These are phyloP conservation scores for Beauveria medogensis DNA, from an alignment of 2,329 filamentous ascomycete species.

Conservation along the genomic window DNA sequence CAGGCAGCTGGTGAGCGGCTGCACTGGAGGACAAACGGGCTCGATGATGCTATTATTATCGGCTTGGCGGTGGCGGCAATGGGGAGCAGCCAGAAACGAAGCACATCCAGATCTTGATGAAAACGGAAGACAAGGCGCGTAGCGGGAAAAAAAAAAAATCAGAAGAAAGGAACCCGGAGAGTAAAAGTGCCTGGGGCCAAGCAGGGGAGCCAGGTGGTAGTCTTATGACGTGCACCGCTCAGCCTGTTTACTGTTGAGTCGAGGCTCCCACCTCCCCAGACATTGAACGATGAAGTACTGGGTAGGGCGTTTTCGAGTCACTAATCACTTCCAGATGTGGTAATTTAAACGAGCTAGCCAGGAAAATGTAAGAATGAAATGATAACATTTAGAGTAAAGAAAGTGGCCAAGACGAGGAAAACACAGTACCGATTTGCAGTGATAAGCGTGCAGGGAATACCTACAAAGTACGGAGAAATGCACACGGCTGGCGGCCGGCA, in stretches of 20 bases:
- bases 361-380: background rate
- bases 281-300: background rate
- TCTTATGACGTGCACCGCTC: conserved; percentile 10
- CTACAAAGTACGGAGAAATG: background rate
- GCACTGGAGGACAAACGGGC: background rate
- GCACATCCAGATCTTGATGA: background rate
- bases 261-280: background rate
- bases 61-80: background rate
- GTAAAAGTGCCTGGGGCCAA: background rate
- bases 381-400: too few species aligned
- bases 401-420: background rate
- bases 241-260: conserved; percentile 1
- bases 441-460: conserved; percentile 2
- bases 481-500: conserved; percentile 10
- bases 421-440: background rate
- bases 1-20: background rate
- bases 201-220: background rate
- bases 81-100: background rate
- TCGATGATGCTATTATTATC: background rate
- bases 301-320: too few species aligned
- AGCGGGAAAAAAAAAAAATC: background rate
- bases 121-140: background rate
- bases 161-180: background rate
- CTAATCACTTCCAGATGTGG: background rate
- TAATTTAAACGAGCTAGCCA: background rate